Percentiles rank a stretch among this genome's conserved stretches.
Evolutionary conservation across 2,329 filamentous ascomycete species (phyloP).

Genomic region (Calonectria pteridis): DNA sequence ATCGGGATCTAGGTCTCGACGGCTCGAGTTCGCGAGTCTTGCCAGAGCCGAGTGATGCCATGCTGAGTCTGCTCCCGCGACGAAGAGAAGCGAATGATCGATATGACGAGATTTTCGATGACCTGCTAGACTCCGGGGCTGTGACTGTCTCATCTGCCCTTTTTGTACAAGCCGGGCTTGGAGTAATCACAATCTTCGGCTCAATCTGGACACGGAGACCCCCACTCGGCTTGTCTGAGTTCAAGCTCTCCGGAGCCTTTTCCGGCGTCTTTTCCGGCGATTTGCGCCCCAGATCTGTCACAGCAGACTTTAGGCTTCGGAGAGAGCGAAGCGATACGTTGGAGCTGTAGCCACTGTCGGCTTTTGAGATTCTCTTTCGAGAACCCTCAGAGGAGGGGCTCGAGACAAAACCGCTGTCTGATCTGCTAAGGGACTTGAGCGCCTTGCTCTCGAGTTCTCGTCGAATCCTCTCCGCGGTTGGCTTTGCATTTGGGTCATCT

Average conservation of each 20-base stretch:
- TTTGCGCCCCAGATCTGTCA: conserved; percentile 37
- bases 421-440: conserved; percentile 41
- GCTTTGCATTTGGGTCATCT: conserved; percentile 59
- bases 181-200: not conserved
- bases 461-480: conserved; percentile 36
- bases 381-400: conserved; percentile 58
- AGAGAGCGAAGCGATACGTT: conserved; percentile 69
- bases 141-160: not conserved
- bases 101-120: conserved; percentile 24
- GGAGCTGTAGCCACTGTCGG: conserved; percentile 73
- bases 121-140: not conserved
- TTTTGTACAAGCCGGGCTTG: not conserved
- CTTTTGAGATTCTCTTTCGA: conserved; percentile 63
- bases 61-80: conserved; percentile 31
- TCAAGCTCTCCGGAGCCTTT: not conserved
- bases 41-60: conserved; percentile 36
- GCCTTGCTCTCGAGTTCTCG: conserved; percentile 39
- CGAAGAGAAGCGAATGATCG: conserved; percentile 36
- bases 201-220: not conserved
- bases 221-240: not conserved
- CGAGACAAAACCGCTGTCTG: conserved; percentile 64
- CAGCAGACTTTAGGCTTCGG: conserved; percentile 45
- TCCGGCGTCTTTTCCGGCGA: conserved; percentile 27
- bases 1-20: conserved; percentile 19
- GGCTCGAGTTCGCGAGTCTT: conserved; percentile 36